These are phyloP conservation scores for Austroboletus eburneus DNA, from an alignment of 768 basidiomycete genomes.

Conservation along the genomic window DNA sequence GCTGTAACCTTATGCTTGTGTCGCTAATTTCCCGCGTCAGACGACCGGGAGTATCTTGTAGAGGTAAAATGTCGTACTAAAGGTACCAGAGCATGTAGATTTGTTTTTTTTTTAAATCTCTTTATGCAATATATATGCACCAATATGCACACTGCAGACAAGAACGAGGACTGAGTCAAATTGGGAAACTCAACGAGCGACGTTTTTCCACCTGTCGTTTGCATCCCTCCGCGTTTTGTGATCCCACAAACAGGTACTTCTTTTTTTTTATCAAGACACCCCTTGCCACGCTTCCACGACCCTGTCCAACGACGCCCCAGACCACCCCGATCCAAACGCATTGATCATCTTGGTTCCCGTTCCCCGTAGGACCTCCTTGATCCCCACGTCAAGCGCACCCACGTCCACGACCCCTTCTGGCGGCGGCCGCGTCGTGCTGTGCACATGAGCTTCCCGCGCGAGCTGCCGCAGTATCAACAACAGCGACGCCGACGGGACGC, in stretches of 20 bases:
- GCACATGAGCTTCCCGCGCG: slow-evolving; percentile 57
- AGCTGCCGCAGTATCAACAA: slow-evolving; percentile 57
- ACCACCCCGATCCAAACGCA: slow-evolving; percentile 68
- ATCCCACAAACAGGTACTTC: too few species aligned
- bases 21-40: slow-evolving; percentile 5
- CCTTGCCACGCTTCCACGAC: slow-evolving; percentile 55
- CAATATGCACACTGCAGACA: neutral
- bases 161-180: too few species aligned
- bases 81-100: neutral
- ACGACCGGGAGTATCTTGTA: neutral
- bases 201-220: too few species aligned
- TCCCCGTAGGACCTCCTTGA: slow-evolving; percentile 81
- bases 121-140: neutral
- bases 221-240: too few species aligned
- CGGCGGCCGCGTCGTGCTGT: slow-evolving; percentile 45
- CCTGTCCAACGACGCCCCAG: slow-evolving; percentile 63
- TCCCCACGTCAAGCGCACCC: slow-evolving; percentile 46
- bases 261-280: slow-evolving; percentile 9
- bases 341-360: slow-evolving; percentile 81
- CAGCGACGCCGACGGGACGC: slow-evolving; percentile 67
- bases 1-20: slow-evolving; percentile 2
- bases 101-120: neutral
- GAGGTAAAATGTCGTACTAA: neutral
- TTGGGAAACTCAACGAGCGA: too few species aligned
- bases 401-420: slow-evolving; percentile 49